Base-by-base conservation (phyloP, 306 rosid genomes). In the Leucaena leucocephala region DNA sequence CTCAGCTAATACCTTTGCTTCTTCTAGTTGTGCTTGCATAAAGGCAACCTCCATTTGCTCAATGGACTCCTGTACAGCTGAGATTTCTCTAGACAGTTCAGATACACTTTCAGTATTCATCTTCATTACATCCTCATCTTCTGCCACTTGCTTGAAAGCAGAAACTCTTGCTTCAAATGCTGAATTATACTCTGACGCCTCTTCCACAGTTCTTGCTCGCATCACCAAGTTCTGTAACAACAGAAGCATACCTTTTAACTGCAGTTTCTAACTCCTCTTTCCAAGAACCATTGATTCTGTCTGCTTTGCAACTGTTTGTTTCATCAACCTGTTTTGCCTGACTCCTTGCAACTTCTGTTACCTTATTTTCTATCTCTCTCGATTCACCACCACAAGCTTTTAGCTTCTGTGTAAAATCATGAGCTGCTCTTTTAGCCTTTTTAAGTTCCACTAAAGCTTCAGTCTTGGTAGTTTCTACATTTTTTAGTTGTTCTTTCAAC, bases 371-470 rank as follows among this genome's bases (percentile, higher is more conserved):
- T 6, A 79, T 82, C 76, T 87, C 91, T 79, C 85, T 92, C 44
- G 87, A 86, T 80, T 90, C n/a, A n/a, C n/a, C 89, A 71, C 40
- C 22, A 15, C 86, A 78, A n/a, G 78, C 84, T 52, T 78, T 80
- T 83, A 90, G 81, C 86, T 88, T 88, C n/a, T 72, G 77, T 10
- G 74, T 72, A 52, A 92, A 85, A 43, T 84, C 95, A 62, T 87
- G 86, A 35, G 74, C 84, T 19, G 87, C 72, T 84, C 39, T 76
- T 76, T 86, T 86, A 48, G 88, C 66, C 70, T 78, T 88, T 76
- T 86, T 88, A 65, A 92, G 93, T 89, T 92, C 97, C 14, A 81
- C 71, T 15, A 81, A 85, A 42, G 91, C 94, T 83, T 90, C 87
- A 52, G 86, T 76, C 86, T 87, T 88, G 17, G 94, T 90, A 58